phyloP scores from a whole-genome alignment of 139 green algal species.

The Chlorella sp. region DNA sequence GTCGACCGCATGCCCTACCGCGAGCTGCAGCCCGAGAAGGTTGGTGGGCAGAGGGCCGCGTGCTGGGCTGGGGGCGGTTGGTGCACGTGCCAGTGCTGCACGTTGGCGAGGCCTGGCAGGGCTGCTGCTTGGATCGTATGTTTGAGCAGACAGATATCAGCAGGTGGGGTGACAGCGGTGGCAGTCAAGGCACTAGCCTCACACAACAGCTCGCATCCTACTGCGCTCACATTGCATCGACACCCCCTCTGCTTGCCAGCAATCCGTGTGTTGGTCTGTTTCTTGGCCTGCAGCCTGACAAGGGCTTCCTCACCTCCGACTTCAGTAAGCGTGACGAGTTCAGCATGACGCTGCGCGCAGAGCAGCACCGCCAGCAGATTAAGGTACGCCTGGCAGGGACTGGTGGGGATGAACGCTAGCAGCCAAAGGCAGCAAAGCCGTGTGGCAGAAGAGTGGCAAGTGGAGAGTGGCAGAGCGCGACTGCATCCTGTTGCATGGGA shows the following conservation, averaged over 20 bases:
- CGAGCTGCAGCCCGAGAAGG: constrained; percentile 27
- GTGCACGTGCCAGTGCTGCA: not conserved
- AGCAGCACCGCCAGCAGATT: constrained; percentile 86
- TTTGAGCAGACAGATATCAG: no score
- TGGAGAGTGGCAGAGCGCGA: not conserved
- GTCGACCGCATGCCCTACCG: constrained; percentile 10
- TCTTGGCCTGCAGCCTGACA: constrained; percentile 65
- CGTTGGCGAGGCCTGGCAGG: no score
- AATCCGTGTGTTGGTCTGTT: not conserved
- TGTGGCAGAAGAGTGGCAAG: not conserved
- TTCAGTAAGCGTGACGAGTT: constrained; percentile 89
- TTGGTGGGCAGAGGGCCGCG: not conserved
- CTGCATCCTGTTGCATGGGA: not conserved
- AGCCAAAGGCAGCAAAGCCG: not conserved
- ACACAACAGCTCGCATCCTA: not conserved
- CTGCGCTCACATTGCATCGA: no score
- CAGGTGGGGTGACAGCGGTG: not conserved
- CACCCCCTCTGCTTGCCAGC: not conserved
- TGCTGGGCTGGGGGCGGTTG: no score
- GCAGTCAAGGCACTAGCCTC: not conserved
- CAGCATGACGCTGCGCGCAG: constrained; percentile 74
- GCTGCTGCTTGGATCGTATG: no score
- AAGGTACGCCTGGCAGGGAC: constrained; percentile 33
- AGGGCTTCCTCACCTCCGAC: constrained; percentile 84
- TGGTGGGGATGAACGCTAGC: not conserved